Conservation (phyloP, 108 stramenopile genomes). For the Nitzschia sp. region DNA sequence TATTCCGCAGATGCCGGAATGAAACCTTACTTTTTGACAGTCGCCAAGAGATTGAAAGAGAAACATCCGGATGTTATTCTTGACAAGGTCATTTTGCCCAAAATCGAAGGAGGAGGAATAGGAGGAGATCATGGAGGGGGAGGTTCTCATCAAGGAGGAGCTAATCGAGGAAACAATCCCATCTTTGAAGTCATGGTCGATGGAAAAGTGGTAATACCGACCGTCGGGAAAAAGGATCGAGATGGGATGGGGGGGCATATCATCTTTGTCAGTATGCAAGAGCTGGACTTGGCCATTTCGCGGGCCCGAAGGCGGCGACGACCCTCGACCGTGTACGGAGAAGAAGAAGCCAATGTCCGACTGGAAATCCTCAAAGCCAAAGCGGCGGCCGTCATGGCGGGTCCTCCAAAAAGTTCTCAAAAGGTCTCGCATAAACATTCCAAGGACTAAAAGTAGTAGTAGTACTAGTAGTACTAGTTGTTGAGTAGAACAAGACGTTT, state of each 20-base stretch:
- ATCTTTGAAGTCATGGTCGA: constrained; percentile 81
- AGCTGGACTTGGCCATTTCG: constrained; percentile 71
- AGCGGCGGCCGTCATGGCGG: neutral
- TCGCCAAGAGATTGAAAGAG: constrained; percentile 69
- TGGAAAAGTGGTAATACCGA: constrained; percentile 68
- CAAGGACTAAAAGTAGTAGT: constrained; percentile 2
- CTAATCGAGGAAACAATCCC: no score
- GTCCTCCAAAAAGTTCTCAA: neutral
- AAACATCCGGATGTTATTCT: constrained; percentile 71
- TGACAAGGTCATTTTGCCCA: constrained; percentile 60
- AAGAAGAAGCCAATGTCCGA: constrained; percentile 27
- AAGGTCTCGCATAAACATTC: neutral
- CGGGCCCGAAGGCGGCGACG: constrained; percentile 70
- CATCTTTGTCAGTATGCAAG: constrained; percentile 80
- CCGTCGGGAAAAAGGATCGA: constrained; percentile 33
- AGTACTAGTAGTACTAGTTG: no score
- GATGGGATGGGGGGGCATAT: constrained; percentile 20
- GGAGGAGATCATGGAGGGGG: constrained; percentile 18
- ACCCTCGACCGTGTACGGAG: constrained; percentile 64
- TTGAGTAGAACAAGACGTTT: no score
- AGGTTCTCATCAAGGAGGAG: no score
- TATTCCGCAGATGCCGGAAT: constrained; percentile 65
- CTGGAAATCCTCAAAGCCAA: constrained; percentile 23
- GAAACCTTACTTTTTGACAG: constrained; percentile 76
- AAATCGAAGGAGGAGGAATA: neutral